Evolutionary conservation across 164 flowering plant genomes (phyloP).

Genomic region (Magnolia officinalis): DNA sequence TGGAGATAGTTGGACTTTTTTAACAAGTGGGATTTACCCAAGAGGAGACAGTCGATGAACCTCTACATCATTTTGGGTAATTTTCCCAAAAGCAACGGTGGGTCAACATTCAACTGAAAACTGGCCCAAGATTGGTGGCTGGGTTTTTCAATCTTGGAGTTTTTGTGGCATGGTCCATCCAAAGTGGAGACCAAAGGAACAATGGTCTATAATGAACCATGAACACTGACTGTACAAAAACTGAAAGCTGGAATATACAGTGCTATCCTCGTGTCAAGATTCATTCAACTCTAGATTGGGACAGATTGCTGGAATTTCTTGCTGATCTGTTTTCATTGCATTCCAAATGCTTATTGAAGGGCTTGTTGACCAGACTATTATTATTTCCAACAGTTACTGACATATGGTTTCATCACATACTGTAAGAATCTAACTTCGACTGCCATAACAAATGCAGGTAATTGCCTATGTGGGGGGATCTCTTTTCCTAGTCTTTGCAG

Average conservation of each 20-base stretch:
- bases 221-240: background rate
- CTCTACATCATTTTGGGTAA: no score
- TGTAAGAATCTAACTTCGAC: background rate
- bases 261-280: no score
- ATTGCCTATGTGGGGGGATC: conserved; percentile 80
- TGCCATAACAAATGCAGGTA: conserved; percentile 32
- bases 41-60: no score
- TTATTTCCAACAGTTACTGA: background rate
- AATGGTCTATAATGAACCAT: background rate
- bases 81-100: no score
- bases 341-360: background rate
- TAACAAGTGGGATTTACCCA: no score
- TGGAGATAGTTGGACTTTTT: no score
- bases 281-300: background rate
- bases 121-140: background rate
- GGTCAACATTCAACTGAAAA: no score
- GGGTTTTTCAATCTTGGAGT: background rate
- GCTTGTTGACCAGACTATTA: background rate
- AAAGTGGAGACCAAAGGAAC: background rate
- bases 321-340: background rate
- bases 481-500: conserved; percentile 88
- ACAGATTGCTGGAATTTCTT: background rate
- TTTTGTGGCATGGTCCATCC: background rate
- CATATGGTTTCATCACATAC: background rate
- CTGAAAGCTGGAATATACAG: background rate